Evolutionary conservation across 352 stramenopile species (phyloP).

Genomic region (Pythium sukuiense): DNA sequence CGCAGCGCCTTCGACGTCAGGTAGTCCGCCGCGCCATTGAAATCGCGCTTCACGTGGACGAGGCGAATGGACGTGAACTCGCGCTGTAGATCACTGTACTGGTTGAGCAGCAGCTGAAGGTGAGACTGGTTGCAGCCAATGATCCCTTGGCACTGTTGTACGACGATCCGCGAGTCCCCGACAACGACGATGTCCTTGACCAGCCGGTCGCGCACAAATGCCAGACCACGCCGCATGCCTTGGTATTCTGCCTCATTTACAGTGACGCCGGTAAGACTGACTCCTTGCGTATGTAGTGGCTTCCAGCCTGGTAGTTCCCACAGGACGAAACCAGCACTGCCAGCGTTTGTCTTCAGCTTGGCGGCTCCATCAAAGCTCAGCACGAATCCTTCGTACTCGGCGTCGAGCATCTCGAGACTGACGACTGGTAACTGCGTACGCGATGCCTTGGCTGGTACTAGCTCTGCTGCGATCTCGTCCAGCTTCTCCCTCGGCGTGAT

Average conservation of each 20-base stretch:
- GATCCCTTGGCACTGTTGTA: constrained; percentile 10
- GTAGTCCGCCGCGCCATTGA: constrained; percentile 7
- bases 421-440: too few relatives aligned
- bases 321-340: constrained; percentile 19
- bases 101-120: constrained; percentile 4
- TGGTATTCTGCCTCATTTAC: constrained; percentile 28
- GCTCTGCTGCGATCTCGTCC: too few relatives aligned
- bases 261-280: not conserved
- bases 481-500: too few relatives aligned
- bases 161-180: constrained; percentile 17
- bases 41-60: constrained; percentile 9
- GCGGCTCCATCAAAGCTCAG: too few relatives aligned
- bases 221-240: not conserved
- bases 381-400: too few relatives aligned
- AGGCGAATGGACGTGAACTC: not conserved
- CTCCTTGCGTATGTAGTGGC: not conserved
- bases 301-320: constrained; percentile 18
- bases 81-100: not conserved
- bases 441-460: too few relatives aligned
- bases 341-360: too few relatives aligned
- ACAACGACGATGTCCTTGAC: not conserved
- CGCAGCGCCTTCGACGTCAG: constrained; percentile 1
- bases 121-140: constrained; percentile 20
- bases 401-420: too few relatives aligned
- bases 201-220: not conserved